phyloP scores from a whole-genome alignment of 2,329 filamentous ascomycete genomes.

The Capronia americana region DNA sequence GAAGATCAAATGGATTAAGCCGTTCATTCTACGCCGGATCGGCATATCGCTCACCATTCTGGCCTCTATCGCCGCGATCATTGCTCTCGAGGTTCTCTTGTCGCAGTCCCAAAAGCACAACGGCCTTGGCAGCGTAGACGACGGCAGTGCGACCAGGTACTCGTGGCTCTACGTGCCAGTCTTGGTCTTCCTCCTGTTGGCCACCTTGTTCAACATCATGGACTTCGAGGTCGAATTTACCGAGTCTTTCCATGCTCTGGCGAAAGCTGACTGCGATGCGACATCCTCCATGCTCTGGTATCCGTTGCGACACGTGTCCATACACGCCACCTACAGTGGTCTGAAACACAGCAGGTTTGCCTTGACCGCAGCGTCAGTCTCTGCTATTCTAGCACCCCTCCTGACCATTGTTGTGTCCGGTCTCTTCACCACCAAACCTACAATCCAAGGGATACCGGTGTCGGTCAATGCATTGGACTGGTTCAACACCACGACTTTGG shows the following conservation, averaged over 20 bases:
- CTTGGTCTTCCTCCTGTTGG: conserved; percentile 32
- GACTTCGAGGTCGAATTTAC: conserved; percentile 33
- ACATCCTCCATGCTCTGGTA: conserved; percentile 33
- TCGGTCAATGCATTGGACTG: conserved; percentile 40
- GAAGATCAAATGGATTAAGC: conserved; percentile 27
- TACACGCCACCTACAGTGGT: conserved; percentile 30
- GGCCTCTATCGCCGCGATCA: conserved; percentile 25
- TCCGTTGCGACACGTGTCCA: conserved; percentile 26
- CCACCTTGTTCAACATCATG: conserved; percentile 36
- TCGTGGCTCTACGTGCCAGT: conserved; percentile 41
- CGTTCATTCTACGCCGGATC: conserved; percentile 31
- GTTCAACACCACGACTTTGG: conserved; percentile 30
- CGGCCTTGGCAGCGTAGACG: conserved; percentile 27
- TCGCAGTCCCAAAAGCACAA: conserved; percentile 28
- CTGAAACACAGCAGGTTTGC: conserved; percentile 31
- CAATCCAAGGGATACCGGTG: conserved; percentile 26
- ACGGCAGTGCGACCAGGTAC: conserved; percentile 28
- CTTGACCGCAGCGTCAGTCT: conserved; percentile 34
- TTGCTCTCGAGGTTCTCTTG: conserved; percentile 29
- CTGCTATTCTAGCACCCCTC: conserved; percentile 38
- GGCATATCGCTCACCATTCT: conserved; percentile 28
- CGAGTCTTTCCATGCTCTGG: conserved; percentile 32
- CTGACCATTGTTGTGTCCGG: conserved; percentile 41
- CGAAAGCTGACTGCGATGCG: conserved; percentile 27
- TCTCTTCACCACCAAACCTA: conserved; percentile 37